Evolutionary conservation across 1,284 basidiomycete species (phyloP).

Genomic region (Irpex sp.): DNA sequence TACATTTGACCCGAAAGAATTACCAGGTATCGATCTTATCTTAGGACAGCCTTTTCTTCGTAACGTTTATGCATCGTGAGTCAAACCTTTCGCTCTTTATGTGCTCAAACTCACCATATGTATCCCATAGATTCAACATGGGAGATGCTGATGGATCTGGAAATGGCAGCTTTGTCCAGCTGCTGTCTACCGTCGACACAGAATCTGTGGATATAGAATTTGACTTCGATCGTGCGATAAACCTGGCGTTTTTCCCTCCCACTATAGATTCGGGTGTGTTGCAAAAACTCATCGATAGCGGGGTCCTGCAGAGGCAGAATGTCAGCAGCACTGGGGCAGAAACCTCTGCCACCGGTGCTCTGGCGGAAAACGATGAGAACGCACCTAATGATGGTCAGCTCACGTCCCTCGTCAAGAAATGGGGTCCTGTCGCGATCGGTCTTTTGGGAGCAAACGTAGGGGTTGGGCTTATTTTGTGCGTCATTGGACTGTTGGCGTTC

Average conservation of each 20-base stretch:
- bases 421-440: constrained; percentile 10
- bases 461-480: no score
- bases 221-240: no score
- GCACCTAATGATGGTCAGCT: not conserved
- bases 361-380: no score
- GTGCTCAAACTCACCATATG: no score
- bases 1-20: constrained; percentile 11
- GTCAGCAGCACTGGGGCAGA: no score
- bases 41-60: constrained; percentile 37
- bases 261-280: no score
- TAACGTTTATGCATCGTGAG: constrained; percentile 38
- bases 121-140: constrained; percentile 6
- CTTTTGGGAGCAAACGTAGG: constrained; percentile 10
- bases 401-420: constrained; percentile 7
- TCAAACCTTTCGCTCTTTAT: not conserved
- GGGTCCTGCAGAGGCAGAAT: no score
- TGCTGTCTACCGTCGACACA: constrained; percentile 20
- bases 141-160: constrained; percentile 15
- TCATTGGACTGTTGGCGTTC: no score
- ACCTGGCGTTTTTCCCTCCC: no score
- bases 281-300: no score
- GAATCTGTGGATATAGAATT: not conserved
- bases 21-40: constrained; percentile 26
- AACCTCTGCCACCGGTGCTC: no score
- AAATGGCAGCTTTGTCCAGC: constrained; percentile 26